A percentile compares a stretch with the other conserved stretches of the same genome.
Conservation (phyloP, 2,329 filamentous ascomycete species). For the Thelonectria discophora region DNA sequence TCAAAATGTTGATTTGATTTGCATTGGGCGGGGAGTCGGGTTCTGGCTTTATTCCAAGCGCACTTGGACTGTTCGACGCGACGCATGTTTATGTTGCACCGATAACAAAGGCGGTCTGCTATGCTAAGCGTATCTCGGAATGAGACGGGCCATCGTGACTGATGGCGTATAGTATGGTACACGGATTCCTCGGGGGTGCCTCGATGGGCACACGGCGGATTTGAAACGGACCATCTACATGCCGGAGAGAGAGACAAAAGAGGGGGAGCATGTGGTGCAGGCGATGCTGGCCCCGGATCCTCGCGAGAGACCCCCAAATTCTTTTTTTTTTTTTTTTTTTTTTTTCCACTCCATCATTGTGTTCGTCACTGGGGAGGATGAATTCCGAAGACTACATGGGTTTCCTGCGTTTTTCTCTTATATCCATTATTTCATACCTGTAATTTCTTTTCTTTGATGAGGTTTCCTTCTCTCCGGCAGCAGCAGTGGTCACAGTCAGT, state of each 20-base stretch:
- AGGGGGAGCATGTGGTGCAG: slow-evolving; percentile 31
- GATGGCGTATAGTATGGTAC: slow-evolving; percentile 40
- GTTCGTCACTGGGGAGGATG: slow-evolving; percentile 40
- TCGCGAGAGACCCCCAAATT: slow-evolving; percentile 40
- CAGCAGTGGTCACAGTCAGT: slow-evolving; percentile 41
- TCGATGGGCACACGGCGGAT: slow-evolving; percentile 40
- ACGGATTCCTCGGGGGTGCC: slow-evolving; percentile 36
- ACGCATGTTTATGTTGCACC: slow-evolving; percentile 36
- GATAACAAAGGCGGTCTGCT: slow-evolving; percentile 25
- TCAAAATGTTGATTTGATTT: slow-evolving; percentile 42
- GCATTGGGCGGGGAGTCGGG: slow-evolving; percentile 53
- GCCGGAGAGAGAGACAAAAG: slow-evolving; percentile 37
- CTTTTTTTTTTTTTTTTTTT: slow-evolving; percentile 36
- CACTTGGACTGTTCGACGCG: slow-evolving; percentile 36
- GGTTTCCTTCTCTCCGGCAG: slow-evolving; percentile 41
- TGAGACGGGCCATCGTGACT: slow-evolving; percentile 34
- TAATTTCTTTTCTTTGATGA: slow-evolving; percentile 41
- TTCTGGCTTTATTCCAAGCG: slow-evolving; percentile 46
- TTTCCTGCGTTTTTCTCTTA: slow-evolving; percentile 41
- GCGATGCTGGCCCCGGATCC: slow-evolving; percentile 32
- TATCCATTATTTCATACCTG: slow-evolving; percentile 44
- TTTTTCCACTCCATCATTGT: slow-evolving; percentile 11
- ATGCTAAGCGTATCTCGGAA: slow-evolving; percentile 32
- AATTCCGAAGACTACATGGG: slow-evolving; percentile 41
- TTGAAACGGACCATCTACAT: slow-evolving; percentile 34